phyloP scores from a whole-genome alignment of 2,329 filamentous ascomycete genomes.

The Calonectria pteridis region DNA sequence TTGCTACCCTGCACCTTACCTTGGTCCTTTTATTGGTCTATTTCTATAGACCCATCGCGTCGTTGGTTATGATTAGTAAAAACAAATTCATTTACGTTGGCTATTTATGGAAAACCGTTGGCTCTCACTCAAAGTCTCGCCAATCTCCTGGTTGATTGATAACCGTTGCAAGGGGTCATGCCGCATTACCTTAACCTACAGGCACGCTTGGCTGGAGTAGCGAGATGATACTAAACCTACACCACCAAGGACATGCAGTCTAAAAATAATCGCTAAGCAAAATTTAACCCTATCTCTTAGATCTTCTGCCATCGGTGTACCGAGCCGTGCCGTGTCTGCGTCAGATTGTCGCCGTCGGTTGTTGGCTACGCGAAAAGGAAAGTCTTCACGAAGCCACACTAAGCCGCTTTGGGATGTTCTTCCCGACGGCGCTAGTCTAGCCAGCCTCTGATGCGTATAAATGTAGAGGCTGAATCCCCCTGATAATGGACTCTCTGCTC shows the following conservation, averaged over 20 bases:
- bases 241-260: not conserved
- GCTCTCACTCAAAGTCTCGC: not conserved
- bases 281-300: too few species aligned
- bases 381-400: not conserved
- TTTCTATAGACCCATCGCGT: not conserved
- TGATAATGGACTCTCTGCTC: not conserved
- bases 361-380: not conserved
- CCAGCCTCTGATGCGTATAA: not conserved
- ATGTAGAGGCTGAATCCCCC: not conserved
- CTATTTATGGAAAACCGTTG: too few species aligned
- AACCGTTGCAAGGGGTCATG: too few species aligned
- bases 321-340: not conserved
- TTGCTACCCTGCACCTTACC: not conserved
- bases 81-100: not conserved
- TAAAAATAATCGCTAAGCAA: too few species aligned
- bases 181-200: too few species aligned
- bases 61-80: not conserved
- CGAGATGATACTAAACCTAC: too few species aligned
- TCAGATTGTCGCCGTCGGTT: not conserved
- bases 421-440: not conserved
- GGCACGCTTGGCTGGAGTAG: too few species aligned
- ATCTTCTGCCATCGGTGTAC: not conserved
- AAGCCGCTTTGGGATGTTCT: not conserved
- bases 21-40: not conserved
- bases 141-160: not conserved